Conservation (phyloP, 257 asterid genomes). For the Leptodermis oblonga region DNA sequence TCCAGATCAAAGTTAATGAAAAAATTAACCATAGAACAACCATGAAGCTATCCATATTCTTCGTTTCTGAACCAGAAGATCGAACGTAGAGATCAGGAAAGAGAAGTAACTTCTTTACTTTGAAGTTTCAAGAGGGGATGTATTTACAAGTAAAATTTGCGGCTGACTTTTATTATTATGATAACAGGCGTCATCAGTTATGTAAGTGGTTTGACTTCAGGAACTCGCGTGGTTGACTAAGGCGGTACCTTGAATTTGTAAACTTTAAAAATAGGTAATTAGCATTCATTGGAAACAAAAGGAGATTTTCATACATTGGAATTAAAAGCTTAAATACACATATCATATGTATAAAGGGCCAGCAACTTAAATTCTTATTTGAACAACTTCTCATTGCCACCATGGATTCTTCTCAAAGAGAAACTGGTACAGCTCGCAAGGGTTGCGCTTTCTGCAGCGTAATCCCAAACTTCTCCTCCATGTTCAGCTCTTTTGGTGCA, state of each 20-base stretch:
- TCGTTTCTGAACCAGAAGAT: neutral
- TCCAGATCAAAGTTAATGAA: neutral
- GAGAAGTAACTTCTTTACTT: too few species aligned
- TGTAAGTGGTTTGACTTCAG: too few species aligned
- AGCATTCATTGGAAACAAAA: neutral
- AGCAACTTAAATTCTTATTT: neutral
- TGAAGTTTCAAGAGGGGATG: too few species aligned
- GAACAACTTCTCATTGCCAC: neutral
- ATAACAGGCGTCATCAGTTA: too few species aligned
- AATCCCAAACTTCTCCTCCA: constrained; percentile 35
- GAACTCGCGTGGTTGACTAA: too few species aligned
- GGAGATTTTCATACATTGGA: neutral
- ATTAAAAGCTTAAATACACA: neutral
- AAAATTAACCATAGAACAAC: neutral
- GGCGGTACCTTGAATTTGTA: too few species aligned
- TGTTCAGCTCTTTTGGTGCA: constrained; percentile 25
- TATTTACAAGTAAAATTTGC: too few species aligned
- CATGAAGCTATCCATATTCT: constrained; percentile 4
- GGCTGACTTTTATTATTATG: too few species aligned
- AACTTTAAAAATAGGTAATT: too few species aligned
- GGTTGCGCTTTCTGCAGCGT: constrained; percentile 25
- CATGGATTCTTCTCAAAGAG: constrained; percentile 10
- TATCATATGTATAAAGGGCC: neutral
- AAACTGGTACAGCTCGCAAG: constrained; percentile 20
- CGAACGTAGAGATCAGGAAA: too few species aligned